A percentile compares a stretch with the other conserved stretches of the same genome.
Evolutionary conservation across 2,329 filamentous ascomycete species (phyloP).

Genomic region (Neonectria faginata): DNA sequence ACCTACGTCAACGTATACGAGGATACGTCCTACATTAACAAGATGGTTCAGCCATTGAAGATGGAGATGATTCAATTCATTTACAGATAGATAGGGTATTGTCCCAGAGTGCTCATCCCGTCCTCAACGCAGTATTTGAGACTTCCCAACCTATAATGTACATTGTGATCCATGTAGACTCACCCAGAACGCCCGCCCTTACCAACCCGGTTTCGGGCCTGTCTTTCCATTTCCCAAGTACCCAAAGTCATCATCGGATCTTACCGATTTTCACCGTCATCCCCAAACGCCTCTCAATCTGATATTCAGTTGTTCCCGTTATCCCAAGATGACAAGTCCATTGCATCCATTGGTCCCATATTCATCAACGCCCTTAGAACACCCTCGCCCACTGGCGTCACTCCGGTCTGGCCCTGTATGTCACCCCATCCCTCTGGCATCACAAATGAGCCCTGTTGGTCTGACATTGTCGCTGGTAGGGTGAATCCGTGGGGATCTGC

Average conservation of each 20-base stretch:
- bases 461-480: conserved; percentile 38
- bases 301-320: conserved; percentile 45
- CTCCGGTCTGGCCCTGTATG: conserved; percentile 56
- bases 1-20: not conserved
- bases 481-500: conserved; percentile 54
- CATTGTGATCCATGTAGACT: conserved; percentile 27
- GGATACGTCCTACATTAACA: not conserved
- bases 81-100: conserved; percentile 37
- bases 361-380: conserved; percentile 69
- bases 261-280: not conserved
- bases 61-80: conserved; percentile 35
- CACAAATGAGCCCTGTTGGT: conserved; percentile 52
- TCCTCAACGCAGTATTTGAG: conserved; percentile 26
- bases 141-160: conserved; percentile 34
- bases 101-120: conserved; percentile 29
- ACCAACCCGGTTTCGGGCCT: conserved; percentile 15
- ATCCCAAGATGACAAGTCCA: conserved; percentile 67
- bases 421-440: conserved; percentile 60
- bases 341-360: conserved; percentile 70
- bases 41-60: conserved; percentile 1
- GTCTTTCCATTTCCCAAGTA: conserved; percentile 24
- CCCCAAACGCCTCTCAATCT: conserved; percentile 12
- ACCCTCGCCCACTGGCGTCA: conserved; percentile 68
- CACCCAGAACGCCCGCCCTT: conserved; percentile 32
- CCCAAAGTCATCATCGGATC: conserved; percentile 13